These are phyloP conservation scores for Torrubiellomyces zombiae DNA, from an alignment of 2,329 filamentous ascomycete genomes.

Conservation along the genomic window DNA sequence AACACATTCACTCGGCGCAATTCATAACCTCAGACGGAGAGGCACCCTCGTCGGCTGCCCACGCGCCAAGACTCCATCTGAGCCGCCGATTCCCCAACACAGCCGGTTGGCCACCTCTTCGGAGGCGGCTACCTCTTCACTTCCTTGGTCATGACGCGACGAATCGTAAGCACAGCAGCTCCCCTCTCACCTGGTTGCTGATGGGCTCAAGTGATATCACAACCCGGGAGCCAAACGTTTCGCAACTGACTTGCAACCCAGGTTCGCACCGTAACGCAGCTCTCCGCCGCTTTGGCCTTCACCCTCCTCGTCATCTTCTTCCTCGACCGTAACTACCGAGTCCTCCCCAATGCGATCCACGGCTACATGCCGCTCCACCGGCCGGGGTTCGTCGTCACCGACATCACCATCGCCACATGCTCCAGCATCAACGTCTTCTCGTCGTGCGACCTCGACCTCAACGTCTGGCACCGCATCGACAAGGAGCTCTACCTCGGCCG, in stretches of 20 bases:
- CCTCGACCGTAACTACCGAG: conserved; percentile 75
- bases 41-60: too few relatives aligned
- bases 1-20: too few relatives aligned
- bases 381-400: conserved; percentile 69
- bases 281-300: conserved; percentile 46
- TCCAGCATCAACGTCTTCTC: conserved; percentile 58
- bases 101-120: too few relatives aligned
- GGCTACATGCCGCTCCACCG: conserved; percentile 76
- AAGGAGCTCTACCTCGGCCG: conserved; percentile 75
- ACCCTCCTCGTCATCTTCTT: conserved; percentile 59
- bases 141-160: conserved; percentile 24
- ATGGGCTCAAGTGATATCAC: too few relatives aligned
- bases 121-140: too few relatives aligned
- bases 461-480: conserved; percentile 65
- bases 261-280: conserved; percentile 59
- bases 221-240: too few relatives aligned
- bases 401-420: conserved; percentile 64
- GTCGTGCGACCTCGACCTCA: conserved; percentile 56
- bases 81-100: too few relatives aligned
- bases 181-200: too few relatives aligned
- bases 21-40: too few relatives aligned
- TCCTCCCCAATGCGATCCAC: conserved; percentile 74
- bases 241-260: conserved; percentile 12
- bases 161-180: conserved; percentile 14
- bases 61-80: too few relatives aligned